phyloP scores from a whole-genome alignment of 169 alveolate species.

The Eimeria brunetti region DNA sequence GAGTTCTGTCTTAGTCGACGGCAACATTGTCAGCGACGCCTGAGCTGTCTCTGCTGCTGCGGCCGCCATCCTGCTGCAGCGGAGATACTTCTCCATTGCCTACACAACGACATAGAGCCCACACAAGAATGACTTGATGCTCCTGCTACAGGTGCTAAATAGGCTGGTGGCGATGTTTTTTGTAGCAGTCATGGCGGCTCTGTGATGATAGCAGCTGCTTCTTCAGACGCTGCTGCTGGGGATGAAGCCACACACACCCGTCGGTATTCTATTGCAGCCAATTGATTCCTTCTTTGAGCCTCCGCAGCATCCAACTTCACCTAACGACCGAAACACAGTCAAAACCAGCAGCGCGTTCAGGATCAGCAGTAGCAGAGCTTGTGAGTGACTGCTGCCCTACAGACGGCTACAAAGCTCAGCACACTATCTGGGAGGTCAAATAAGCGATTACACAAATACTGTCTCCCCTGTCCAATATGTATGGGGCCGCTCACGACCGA shows the following conservation, averaged over 20 bases:
- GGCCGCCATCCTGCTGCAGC: slow-evolving; percentile 74
- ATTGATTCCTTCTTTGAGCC: slow-evolving; percentile 30
- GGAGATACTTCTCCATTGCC: slow-evolving; percentile 78
- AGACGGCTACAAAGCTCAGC: neutral
- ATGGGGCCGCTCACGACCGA: neutral
- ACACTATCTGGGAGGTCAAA: neutral
- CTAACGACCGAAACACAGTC: slow-evolving; percentile 19
- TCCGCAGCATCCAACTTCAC: slow-evolving; percentile 54
- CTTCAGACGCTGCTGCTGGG: neutral
- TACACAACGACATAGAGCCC: neutral
- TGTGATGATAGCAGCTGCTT: neutral
- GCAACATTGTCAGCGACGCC: slow-evolving; percentile 61
- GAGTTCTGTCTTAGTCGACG: slow-evolving; percentile 66
- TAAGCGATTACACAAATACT: neutral
- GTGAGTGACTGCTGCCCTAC: neutral
- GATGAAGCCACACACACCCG: neutral
- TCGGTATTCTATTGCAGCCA: slow-evolving; percentile 44
- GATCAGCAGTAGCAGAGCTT: neutral
- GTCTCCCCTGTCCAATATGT: neutral
- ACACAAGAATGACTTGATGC: neutral
- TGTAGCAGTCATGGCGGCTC: neutral
- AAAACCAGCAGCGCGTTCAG: neutral
- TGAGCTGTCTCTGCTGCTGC: slow-evolving; percentile 70
- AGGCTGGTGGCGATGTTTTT: neutral
- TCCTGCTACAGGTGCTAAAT: neutral